Percentiles rank a stretch among this genome's conserved stretches.
phyloP scores from a whole-genome alignment of 2,329 filamentous ascomycete species.

The Chalaropsis ovoidea region DNA sequence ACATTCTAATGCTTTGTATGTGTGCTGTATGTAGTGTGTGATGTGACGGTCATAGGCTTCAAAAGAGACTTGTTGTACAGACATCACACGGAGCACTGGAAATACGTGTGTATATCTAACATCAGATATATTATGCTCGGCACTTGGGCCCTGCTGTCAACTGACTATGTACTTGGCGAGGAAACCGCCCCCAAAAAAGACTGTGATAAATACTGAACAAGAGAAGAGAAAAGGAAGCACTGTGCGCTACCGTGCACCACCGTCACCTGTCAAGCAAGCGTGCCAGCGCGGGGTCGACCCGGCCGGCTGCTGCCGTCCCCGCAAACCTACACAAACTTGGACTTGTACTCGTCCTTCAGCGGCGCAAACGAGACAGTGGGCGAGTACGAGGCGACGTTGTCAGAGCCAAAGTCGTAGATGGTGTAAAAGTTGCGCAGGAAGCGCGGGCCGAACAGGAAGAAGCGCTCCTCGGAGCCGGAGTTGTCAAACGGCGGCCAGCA shows the following conservation, averaged over 20 bases:
- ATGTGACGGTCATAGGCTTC: no score
- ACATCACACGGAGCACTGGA: no score
- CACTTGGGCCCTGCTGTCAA: not conserved
- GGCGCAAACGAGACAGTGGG: constrained; percentile 29
- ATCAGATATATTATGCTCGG: not conserved
- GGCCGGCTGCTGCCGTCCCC: no score
- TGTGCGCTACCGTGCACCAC: no score
- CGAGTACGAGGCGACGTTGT: constrained; percentile 15
- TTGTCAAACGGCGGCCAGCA: constrained; percentile 34
- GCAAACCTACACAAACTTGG: constrained; percentile 14
- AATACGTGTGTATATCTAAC: no score
- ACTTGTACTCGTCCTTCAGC: constrained; percentile 27
- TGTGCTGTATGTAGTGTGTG: no score
- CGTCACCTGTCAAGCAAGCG: no score
- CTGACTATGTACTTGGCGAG: not conserved
- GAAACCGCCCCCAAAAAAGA: not conserved
- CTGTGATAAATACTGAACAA: constrained; percentile 1
- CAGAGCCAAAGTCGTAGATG: constrained; percentile 31
- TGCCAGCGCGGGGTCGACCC: no score
- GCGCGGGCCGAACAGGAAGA: constrained; percentile 31
- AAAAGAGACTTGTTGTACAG: no score
- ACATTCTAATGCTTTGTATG: no score
- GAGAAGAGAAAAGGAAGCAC: constrained; percentile 5
- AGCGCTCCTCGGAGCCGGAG: constrained; percentile 27
- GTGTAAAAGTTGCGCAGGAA: constrained; percentile 33